These are phyloP conservation scores for Chlorella variabilis DNA, from an alignment of 163 green algal genomes.

Conservation along the genomic window DNA sequence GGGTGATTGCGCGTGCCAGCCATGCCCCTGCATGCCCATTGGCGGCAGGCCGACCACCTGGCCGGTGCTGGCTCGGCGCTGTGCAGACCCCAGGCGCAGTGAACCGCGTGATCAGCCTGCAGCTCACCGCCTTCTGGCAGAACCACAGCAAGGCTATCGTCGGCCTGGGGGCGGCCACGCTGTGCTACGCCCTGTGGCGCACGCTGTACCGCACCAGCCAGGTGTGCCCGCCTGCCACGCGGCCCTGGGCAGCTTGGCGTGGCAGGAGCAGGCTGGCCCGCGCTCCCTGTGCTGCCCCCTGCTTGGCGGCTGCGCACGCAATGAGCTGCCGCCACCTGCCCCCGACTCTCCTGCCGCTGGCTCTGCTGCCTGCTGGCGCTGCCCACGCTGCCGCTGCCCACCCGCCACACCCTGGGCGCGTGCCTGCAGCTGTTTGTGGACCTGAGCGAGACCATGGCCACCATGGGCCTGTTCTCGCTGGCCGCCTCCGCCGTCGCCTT, in stretches of 20 bases:
- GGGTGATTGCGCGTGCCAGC: too few species aligned
- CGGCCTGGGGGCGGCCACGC: conserved; percentile 16
- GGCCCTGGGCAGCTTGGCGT: too few species aligned
- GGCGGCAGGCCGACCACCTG: not conserved
- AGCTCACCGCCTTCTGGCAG: conserved; percentile 66
- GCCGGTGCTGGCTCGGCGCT: not conserved
- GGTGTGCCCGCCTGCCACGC: not conserved
- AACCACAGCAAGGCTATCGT: conserved; percentile 53
- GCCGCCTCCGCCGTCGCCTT: conserved; percentile 52
- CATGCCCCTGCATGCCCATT: too few species aligned
- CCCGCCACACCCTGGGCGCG: too few species aligned
- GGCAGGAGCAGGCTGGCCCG: too few species aligned
- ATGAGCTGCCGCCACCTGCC: not conserved
- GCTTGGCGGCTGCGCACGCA: not conserved
- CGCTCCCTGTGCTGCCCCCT: not conserved
- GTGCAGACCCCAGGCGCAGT: conserved; percentile 41
- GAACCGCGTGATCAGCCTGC: conserved; percentile 56
- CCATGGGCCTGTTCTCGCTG: conserved; percentile 36
- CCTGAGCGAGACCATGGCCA: not conserved
- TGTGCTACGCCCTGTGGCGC: conserved; percentile 48
- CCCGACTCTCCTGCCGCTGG: too few species aligned
- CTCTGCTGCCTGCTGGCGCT: not conserved
- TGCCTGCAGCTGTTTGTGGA: conserved; percentile 40
- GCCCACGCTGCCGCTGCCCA: too few species aligned
- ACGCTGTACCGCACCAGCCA: not conserved